Percentiles rank a stretch among this genome's conserved stretches.
phyloP scores from a whole-genome alignment of 75 land plant genomes.

The Ceratopteris richardii region DNA sequence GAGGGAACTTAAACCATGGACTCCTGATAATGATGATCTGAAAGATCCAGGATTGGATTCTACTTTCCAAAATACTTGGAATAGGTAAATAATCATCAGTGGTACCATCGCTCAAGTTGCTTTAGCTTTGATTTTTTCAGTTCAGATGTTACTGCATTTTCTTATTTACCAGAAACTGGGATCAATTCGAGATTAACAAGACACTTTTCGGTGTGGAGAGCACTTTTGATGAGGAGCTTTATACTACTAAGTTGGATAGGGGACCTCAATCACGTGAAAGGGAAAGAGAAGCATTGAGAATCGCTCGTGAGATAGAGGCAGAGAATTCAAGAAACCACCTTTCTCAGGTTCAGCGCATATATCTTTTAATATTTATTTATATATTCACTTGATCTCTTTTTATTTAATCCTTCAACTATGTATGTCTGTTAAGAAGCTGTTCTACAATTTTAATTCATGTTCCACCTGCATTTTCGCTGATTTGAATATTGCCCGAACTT shows the following conservation, averaged over 20 bases:
- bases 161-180: constrained; percentile 56
- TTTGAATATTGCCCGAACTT: too few relatives aligned
- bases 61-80: constrained; percentile 60
- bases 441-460: too few relatives aligned
- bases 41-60: constrained; percentile 54
- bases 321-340: constrained; percentile 66
- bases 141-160: not conserved
- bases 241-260: constrained; percentile 83
- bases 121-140: too few relatives aligned
- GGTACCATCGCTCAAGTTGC: not conserved
- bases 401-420: too few relatives aligned
- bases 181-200: constrained; percentile 85
- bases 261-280: constrained; percentile 80
- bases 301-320: constrained; percentile 90
- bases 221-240: constrained; percentile 90
- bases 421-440: too few relatives aligned
- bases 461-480: too few relatives aligned
- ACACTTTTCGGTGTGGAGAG: constrained; percentile 86
- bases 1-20: constrained; percentile 81
- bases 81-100: constrained; percentile 38
- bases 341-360: too few relatives aligned
- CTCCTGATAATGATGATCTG: constrained; percentile 75
- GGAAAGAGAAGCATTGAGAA: constrained; percentile 63
- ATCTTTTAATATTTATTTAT: constrained; percentile 40
- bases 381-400: too few relatives aligned